Percentiles rank a stretch among this genome's conserved stretches.
phyloP scores from a whole-genome alignment of 164 flowering plant genomes.

The grape (Vitis vinifera) region ASM3070453v1 NC_081814.1:22407001-22407500 shows the following conservation, averaged over 20 bases:
- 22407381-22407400: not conserved
- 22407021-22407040: not conserved
- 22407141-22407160: constrained; percentile 16
- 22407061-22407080: not conserved
- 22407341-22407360: not conserved
- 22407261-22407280: constrained; percentile 3
- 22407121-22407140: constrained; percentile 1
- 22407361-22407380: constrained; percentile 7
- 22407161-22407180: constrained; percentile 14
- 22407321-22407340: constrained; percentile 13
- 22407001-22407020: not conserved
- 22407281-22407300: constrained; percentile 11
- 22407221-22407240: not conserved
- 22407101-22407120: constrained; percentile 21
- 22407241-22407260: constrained; percentile 2
- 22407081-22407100: constrained; percentile 12
- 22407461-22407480: constrained; percentile 15
- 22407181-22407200: constrained; percentile 7
- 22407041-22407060: constrained; percentile 2
- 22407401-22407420: constrained; percentile 20
- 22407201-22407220: not conserved
- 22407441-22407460: constrained; percentile 11
- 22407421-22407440: not conserved
- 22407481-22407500: constrained; percentile 16
- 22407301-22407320: constrained; percentile 10